phyloP scores from a whole-genome alignment of 352 stramenopile genomes.

The Globisporangium yorkense region DNA sequence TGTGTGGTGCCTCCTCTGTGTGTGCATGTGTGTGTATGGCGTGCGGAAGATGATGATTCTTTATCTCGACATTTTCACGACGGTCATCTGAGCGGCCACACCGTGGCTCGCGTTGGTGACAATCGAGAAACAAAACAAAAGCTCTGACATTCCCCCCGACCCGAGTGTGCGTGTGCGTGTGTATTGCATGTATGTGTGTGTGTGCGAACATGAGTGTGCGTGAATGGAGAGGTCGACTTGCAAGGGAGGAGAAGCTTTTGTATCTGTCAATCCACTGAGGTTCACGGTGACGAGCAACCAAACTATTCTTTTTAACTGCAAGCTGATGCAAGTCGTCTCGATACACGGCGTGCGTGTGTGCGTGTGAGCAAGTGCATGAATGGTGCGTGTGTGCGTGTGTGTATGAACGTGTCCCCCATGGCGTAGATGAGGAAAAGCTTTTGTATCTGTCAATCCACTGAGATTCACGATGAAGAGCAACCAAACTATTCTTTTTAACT shows the following conservation, averaged over 20 bases:
- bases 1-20: slow-evolving; percentile 7
- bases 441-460: slow-evolving; percentile 76
- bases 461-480: slow-evolving; percentile 73
- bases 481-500: slow-evolving; percentile 83
- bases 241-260: slow-evolving; percentile 63
- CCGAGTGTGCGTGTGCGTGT: slow-evolving; percentile 11
- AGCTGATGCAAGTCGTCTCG: slow-evolving; percentile 8
- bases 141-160: slow-evolving; percentile 61
- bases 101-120: slow-evolving; percentile 55
- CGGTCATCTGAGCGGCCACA: slow-evolving; percentile 77
- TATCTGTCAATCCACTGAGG: slow-evolving; percentile 82
- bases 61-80: slow-evolving; percentile 89
- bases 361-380: no score
- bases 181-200: slow-evolving; percentile 2
- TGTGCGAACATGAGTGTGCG: slow-evolving; percentile 3
- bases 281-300: slow-evolving; percentile 66
- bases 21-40: slow-evolving; percentile 5
- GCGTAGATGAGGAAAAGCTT: slow-evolving; percentile 64
- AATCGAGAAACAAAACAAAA: slow-evolving; percentile 83
- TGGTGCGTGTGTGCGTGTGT: slow-evolving; percentile 7
- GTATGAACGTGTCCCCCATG: slow-evolving; percentile 4
- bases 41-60: slow-evolving; percentile 81
- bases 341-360: slow-evolving; percentile 4
- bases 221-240: slow-evolving; percentile 9
- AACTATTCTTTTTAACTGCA: slow-evolving; percentile 81